Evolutionary conservation across 441 rosid species (phyloP).

Genomic region (Erodium trifolium): DNA sequence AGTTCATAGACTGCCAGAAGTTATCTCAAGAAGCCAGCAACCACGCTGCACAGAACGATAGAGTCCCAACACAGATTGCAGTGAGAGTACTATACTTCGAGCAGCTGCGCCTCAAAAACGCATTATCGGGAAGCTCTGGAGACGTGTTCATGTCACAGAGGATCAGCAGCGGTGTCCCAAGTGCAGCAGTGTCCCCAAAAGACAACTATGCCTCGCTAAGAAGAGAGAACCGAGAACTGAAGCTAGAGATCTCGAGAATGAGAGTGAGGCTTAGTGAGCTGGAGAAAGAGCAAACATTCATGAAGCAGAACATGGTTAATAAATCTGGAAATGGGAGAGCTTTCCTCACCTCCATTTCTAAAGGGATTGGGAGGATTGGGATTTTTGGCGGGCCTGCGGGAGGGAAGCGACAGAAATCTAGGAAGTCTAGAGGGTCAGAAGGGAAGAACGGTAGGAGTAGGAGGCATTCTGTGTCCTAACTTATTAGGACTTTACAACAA

Average conservation of each 20-base stretch:
- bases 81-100: conserved; percentile 54
- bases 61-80: conserved; percentile 55
- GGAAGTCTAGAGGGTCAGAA: conserved; percentile 44
- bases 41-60: conserved; percentile 69
- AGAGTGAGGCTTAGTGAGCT: conserved; percentile 70
- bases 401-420: conserved; percentile 46
- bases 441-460: conserved; percentile 47
- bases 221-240: conserved; percentile 82
- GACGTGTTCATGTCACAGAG: conserved; percentile 55
- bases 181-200: conserved; percentile 73
- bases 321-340: conserved; percentile 65
- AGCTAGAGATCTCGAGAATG: conserved; percentile 87
- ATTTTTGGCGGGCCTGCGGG: conserved; percentile 42
- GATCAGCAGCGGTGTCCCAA: conserved; percentile 61
- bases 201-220: conserved; percentile 74
- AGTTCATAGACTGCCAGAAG: conserved; percentile 63
- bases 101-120: conserved; percentile 60
- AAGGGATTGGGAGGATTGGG: conserved; percentile 64
- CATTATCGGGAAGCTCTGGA: conserved; percentile 49
- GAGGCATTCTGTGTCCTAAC: conserved; percentile 43
- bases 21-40: conserved; percentile 63
- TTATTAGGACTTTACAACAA: not conserved
- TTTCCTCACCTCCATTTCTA: conserved; percentile 58
- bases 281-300: conserved; percentile 70
- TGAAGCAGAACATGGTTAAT: conserved; percentile 72